Evolutionary conservation across 208 protist species (phyloP), one percentile per base, ranked within the genome.

Genomic region (Porcisia hertigi): DNA sequence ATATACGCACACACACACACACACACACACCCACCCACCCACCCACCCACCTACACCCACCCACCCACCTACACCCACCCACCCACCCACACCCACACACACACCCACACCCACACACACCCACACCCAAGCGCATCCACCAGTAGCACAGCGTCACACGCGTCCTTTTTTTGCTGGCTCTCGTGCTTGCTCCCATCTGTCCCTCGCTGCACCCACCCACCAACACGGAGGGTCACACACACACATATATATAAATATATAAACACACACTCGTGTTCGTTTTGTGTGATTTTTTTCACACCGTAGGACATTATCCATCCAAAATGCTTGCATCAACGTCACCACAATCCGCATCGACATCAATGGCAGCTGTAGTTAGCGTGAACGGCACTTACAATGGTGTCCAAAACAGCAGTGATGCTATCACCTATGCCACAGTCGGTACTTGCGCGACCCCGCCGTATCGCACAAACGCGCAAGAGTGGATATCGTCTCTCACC

Each of bases 391-490:
- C 53, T 63, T 11, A 25, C 59, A 23, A 62, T 66, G 9, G 54
- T 18, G 45, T 12, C 66, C 23, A 20, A 58, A 30, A 52, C 36
- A 43, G 25, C 20, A 23, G 36, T 30, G 12, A 6, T 1, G 41
- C 11, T n/a, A 63, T 39, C 58, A 18, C 12, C 11, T n/a, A 3
- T 54, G 45, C 43, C 30, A 9, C 47, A 0, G 47, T 11, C n/a
- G 36, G n/a, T 23, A 11, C 69, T 8, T 14, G 47, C n/a, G 34
- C 55, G 11, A 43, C 76, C n/a, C 49, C 67, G 11, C 82, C 82
- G 16, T 86, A 81, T 47, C 77, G 75, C 64, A 82, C 80, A 25
- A 86, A 86, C 43, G 30, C 43, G 18, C 23, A 36, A 11, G 75
- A 83, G 39, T 86, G 82, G 82, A 25, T 79, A 8, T 43, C 63